phyloP scores from a whole-genome alignment of 2,329 filamentous ascomycete genomes.

The Fusarium multiceps region DNA sequence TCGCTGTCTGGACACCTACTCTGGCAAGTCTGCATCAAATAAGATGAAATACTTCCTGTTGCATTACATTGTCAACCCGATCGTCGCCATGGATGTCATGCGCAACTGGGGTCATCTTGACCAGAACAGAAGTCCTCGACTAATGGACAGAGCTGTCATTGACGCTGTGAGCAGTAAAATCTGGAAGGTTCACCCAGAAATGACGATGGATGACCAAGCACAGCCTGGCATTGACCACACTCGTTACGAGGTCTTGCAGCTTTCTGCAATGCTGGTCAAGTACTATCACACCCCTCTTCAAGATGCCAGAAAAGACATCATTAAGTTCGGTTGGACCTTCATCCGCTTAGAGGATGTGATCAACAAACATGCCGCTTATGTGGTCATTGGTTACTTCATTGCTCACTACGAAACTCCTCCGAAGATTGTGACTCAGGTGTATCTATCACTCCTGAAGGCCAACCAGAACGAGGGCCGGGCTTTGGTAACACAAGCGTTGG shows the following conservation, averaged over 20 bases:
- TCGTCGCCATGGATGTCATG: conserved; percentile 96
- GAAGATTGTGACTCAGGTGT: conserved; percentile 96
- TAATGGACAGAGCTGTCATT: conserved; percentile 89
- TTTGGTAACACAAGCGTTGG: conserved; percentile 91
- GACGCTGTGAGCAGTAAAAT: conserved; percentile 92
- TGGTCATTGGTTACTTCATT: conserved; percentile 97
- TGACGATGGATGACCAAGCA: conserved; percentile 82
- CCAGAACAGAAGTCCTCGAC: conserved; percentile 68
- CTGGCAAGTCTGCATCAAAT: conserved; percentile 80
- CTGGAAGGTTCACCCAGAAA: conserved; percentile 89
- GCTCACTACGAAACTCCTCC: conserved; percentile 94
- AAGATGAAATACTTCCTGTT: conserved; percentile 94
- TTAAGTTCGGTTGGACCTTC: conserved; percentile 99
- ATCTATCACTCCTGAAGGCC: conserved; percentile 88
- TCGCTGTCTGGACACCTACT: conserved; percentile 88
- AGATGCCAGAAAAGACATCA: conserved; percentile 95
- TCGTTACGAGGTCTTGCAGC: conserved; percentile 92
- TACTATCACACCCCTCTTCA: conserved; percentile 90
- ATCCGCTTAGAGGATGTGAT: conserved; percentile 98
- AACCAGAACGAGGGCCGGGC: conserved; percentile 95
- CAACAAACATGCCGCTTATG: conserved; percentile 98
- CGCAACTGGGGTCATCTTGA: conserved; percentile 75
- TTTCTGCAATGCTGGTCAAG: conserved; percentile 94
- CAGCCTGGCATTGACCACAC: conserved; percentile 94
- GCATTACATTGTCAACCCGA: conserved; percentile 93